Percentiles rank a stretch among this genome's conserved stretches.
These are phyloP conservation scores for Barbatosphaeria neglecta DNA, from an alignment of 495 filamentous ascomycete species.

Conservation along the genomic window DNA sequence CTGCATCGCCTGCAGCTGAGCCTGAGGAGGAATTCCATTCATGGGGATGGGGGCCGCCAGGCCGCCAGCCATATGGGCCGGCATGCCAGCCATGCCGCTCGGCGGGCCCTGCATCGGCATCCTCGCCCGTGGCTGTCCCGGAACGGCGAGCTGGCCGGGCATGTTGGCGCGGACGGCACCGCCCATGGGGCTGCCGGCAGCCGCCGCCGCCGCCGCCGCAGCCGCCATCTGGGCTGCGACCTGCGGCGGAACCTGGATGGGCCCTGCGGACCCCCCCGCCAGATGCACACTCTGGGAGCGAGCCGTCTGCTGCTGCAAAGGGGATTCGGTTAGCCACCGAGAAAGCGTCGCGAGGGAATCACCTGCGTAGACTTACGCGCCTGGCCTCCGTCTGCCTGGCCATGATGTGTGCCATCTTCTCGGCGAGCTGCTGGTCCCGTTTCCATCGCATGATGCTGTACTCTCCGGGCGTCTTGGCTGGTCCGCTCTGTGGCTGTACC, in stretches of 20 bases:
- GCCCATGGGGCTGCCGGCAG: conserved; percentile 21
- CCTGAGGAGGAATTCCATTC: conserved; percentile 62
- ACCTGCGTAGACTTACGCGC: conserved; percentile 53
- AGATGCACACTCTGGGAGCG: conserved; percentile 24
- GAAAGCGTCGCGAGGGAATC: neutral
- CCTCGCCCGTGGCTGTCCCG: conserved; percentile 23
- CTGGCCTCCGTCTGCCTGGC: conserved; percentile 46
- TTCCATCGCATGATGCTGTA: conserved; percentile 83
- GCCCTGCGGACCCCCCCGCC: conserved; percentile 26
- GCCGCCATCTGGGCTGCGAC: conserved; percentile 25
- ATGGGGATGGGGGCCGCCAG: conserved; percentile 48
- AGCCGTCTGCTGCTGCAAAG: conserved; percentile 20
- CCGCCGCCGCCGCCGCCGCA: conserved; percentile 4
- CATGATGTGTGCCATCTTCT: conserved; percentile 58
- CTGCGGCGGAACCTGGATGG: conserved; percentile 15
- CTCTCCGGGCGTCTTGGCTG: conserved; percentile 62
- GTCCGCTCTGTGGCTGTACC: conserved; percentile 42
- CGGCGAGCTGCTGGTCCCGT: conserved; percentile 63
- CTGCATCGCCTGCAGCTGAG: conserved; percentile 53
- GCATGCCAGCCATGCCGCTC: conserved; percentile 24
- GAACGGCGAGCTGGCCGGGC: conserved; percentile 23
- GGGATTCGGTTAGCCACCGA: conserved; percentile 11
- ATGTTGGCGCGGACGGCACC: conserved; percentile 21
- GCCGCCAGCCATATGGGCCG: conserved; percentile 30
- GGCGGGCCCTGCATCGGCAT: conserved; percentile 30